Percentiles rank a stretch among this genome's conserved stretches.
Evolutionary conservation across 352 stramenopile species (phyloP).

Genomic region (Phytophthora pseudosyringae): DNA sequence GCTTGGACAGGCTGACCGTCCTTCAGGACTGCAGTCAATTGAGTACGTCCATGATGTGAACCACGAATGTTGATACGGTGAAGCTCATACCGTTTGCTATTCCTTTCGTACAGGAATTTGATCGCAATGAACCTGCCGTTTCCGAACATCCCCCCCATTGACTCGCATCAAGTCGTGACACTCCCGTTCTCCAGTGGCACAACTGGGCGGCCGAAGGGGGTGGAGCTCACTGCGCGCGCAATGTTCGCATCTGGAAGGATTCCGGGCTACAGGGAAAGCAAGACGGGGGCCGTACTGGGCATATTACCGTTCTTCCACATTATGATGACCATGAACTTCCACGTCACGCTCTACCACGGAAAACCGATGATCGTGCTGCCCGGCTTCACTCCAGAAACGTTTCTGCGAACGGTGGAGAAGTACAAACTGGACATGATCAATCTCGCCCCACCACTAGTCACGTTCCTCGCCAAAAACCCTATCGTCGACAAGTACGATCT

Average conservation of each 20-base stretch:
- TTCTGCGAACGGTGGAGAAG: slow-evolving; percentile 71
- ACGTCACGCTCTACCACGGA: slow-evolving; percentile 70
- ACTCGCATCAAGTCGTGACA: slow-evolving; percentile 28
- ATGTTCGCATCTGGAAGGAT: slow-evolving; percentile 80
- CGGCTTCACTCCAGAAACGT: slow-evolving; percentile 83
- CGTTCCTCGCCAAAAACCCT: slow-evolving; percentile 83
- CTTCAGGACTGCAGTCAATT: slow-evolving; percentile 25
- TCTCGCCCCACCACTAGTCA: slow-evolving; percentile 85
- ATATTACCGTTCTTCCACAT: slow-evolving; percentile 91
- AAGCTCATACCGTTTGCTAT: no score
- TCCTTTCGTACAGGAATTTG: slow-evolving; percentile 56
- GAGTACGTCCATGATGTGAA: slow-evolving; percentile 7
- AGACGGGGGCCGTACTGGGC: slow-evolving; percentile 28
- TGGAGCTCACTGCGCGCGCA: slow-evolving; percentile 89
- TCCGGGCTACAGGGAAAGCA: slow-evolving; percentile 40
- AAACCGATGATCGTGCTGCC: slow-evolving; percentile 79
- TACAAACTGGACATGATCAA: slow-evolving; percentile 53
- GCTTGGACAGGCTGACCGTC: slow-evolving; percentile 25
- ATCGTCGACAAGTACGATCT: slow-evolving; percentile 91
- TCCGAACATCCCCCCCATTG: slow-evolving; percentile 20
- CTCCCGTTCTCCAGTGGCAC: slow-evolving; percentile 94
- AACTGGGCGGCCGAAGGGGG: slow-evolving; percentile 88
- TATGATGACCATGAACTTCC: slow-evolving; percentile 76
- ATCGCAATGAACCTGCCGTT: slow-evolving; percentile 23
- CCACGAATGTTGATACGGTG: background rate